A percentile compares a stretch with the other conserved stretches of the same genome.
Evolutionary conservation across 305 asterid species (phyloP).

Genomic region (Rubia tinctorum): DNA sequence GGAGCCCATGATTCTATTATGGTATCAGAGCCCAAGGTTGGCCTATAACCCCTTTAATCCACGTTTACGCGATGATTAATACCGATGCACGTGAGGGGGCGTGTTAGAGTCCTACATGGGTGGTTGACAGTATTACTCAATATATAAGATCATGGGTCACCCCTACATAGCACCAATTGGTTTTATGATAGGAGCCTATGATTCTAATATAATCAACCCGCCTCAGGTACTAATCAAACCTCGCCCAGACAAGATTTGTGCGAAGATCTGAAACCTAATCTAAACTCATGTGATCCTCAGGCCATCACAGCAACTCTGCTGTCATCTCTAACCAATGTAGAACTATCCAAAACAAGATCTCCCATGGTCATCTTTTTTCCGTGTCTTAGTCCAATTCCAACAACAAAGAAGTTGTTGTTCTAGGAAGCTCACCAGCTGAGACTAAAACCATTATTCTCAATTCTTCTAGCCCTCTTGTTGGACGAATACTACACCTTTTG

Average conservation of each 20-base stretch:
- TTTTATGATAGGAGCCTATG: too few species aligned
- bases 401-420: background rate
- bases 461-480: slow-evolving; percentile 44
- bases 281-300: background rate
- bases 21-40: too few species aligned
- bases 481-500: slow-evolving; percentile 31
- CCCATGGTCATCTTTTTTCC: background rate
- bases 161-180: too few species aligned
- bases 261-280: background rate
- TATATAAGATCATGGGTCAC: too few species aligned
- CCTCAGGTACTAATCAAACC: background rate
- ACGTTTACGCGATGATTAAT: too few species aligned
- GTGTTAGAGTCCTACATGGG: too few species aligned
- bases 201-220: too few species aligned
- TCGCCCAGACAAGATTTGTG: background rate
- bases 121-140: too few species aligned
- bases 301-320: slow-evolving; percentile 14
- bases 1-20: too few species aligned
- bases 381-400: background rate
- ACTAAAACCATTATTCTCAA: slow-evolving; percentile 29
- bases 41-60: too few species aligned
- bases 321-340: slow-evolving; percentile 1
- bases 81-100: too few species aligned
- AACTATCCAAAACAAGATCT: background rate
- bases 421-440: slow-evolving; percentile 13